Percentiles rank a stretch among this genome's conserved stretches.
These are phyloP conservation scores for Aspergillus sp. DNA, from an alignment of 2,329 filamentous ascomycete species.

Conservation along the genomic window DNA sequence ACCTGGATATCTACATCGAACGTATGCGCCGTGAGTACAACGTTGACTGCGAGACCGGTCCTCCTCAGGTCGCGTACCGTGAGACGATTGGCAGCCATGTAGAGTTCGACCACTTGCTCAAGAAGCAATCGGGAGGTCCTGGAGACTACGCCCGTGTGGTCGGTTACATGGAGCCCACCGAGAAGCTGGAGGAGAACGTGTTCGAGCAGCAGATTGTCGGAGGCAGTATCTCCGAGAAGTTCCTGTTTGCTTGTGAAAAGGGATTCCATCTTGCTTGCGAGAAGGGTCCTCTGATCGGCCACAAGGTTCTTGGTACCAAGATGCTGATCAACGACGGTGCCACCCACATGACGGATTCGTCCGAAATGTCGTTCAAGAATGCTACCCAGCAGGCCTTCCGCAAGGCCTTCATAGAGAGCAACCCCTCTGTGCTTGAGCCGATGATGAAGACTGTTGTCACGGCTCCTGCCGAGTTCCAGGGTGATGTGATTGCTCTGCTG, in stretches of 20 bases:
- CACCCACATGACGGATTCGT: conserved; percentile 96
- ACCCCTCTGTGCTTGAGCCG: conserved; percentile 85
- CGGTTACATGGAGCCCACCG: conserved; percentile 86
- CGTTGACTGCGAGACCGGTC: conserved; percentile 91
- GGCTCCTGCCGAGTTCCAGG: conserved; percentile 95
- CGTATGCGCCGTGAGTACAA: conserved; percentile 95
- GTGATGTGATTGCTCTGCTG: conserved; percentile 87
- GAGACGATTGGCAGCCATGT: conserved; percentile 81
- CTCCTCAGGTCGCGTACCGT: conserved; percentile 94
- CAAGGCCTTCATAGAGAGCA: conserved; percentile 80
- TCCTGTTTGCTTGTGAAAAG: conserved; percentile 89
- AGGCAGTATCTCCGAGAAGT: conserved; percentile 93
- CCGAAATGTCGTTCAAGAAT: conserved; percentile 91
- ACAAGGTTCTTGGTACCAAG: conserved; percentile 81
- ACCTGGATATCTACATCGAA: conserved; percentile 96
- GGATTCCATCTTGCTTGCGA: conserved; percentile 81
- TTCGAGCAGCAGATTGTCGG: conserved; percentile 88
- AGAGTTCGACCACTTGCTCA: conserved; percentile 88
- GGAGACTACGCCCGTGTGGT: conserved; percentile 93
- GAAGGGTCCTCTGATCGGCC: conserved; percentile 87
- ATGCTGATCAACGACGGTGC: conserved; percentile 97
- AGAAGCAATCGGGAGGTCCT: conserved; percentile 92
- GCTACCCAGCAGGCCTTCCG: conserved; percentile 96
- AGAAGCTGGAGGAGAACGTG: conserved; percentile 67
- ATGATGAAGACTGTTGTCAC: conserved; percentile 98